Base-by-base conservation (phyloP, 148 eudicot genomes). In the Rhododendron molle region DNA sequence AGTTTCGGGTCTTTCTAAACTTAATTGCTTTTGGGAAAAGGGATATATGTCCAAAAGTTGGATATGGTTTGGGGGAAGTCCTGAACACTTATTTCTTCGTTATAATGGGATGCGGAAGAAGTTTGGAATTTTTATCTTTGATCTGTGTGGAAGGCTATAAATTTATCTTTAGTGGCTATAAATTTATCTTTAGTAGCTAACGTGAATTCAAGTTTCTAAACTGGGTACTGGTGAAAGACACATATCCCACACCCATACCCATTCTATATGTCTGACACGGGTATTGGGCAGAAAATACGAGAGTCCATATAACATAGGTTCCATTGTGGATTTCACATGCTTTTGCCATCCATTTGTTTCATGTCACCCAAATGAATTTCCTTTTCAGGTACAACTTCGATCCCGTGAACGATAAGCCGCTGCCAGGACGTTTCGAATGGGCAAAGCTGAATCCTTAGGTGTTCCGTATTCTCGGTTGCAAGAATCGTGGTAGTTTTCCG, bases 381-480 rank as follows among this genome's bases (percentile, higher is more conserved):
- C 62, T 80, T 84, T 88, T 85, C 87, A 92, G 94, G 90, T 92
- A 92, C 88, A 92, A 92, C 89, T 92, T 89, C 67, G 94, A 92
- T 88, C 90, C 92, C 1, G 89, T 88, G 83, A 89, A 88, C 1
- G 94, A 90, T 46, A 73, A 73, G 78, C 94, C 94, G 78, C 90
- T 92, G 36, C 89, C 87, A 20, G 94, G 94, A 82, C 90, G 92
- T 36, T 92, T 87, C 23, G 89, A 92, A 83, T 92, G 94, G 94
- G 89, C 77, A 83, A 87, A 85, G 81, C 71, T 91, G 80, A 60
- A 90, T 72, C 88, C 85, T 12, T 84, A 86, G 81, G 52, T 32
- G 26, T 76, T 81, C 52, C 54, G 78, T 47, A 78, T 83, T 74
- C 26, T 80, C 13, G 76, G 76, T 76, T 77, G 84, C 83, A 73